phyloP scores from a whole-genome alignment of 495 filamentous ascomycete genomes.

The Neurospora sp. region DNA sequence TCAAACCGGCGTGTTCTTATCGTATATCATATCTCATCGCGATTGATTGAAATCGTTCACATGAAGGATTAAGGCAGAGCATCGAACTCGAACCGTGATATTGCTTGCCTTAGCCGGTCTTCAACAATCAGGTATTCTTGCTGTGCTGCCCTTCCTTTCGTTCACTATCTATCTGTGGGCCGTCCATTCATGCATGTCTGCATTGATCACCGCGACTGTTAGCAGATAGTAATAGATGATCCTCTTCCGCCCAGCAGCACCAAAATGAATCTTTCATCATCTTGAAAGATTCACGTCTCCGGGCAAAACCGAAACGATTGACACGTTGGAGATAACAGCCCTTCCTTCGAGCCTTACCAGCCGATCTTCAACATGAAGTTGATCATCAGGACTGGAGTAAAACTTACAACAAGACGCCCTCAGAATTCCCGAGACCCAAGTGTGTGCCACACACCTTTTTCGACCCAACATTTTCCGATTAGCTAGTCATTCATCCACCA shows the following conservation, averaged over 20 bases:
- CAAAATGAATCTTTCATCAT: background rate
- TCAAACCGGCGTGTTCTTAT: background rate
- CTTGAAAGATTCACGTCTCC: too few species aligned
- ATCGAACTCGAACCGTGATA: background rate
- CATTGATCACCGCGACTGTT: background rate
- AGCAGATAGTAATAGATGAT: background rate
- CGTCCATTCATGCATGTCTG: background rate
- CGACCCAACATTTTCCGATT: background rate
- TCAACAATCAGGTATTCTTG: too few species aligned
- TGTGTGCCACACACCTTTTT: background rate
- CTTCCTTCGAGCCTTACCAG: too few species aligned
- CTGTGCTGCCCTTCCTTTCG: too few species aligned
- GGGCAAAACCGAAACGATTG: too few species aligned
- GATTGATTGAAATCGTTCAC: background rate
- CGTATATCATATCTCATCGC: background rate
- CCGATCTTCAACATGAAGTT: too few species aligned
- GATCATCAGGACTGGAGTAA: too few species aligned
- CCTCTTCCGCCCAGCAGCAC: background rate
- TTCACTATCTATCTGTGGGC: too few species aligned
- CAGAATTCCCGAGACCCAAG: background rate
- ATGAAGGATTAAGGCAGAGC: background rate
- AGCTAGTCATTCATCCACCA: background rate
- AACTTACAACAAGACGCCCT: background rate
- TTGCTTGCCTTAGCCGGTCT: background rate
- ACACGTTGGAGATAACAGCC: too few species aligned